Evolutionary conservation across 768 basidiomycete genomes (phyloP).

Genomic region (Kwoniella europaea): DNA sequence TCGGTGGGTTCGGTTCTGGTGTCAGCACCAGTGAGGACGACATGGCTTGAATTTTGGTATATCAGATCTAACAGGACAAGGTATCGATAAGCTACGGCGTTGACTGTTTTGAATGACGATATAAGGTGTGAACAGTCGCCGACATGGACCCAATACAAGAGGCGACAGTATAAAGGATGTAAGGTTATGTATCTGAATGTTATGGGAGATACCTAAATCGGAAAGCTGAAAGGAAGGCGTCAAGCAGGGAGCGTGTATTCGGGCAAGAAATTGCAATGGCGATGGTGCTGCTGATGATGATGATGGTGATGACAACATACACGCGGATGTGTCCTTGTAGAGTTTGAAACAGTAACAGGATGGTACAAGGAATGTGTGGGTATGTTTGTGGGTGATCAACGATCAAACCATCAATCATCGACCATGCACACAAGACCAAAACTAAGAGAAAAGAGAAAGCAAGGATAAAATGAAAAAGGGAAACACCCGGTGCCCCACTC

Average conservation of each 20-base stretch:
- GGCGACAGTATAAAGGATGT: not conserved
- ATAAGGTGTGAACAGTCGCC: not conserved
- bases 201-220: not conserved
- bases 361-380: too few species aligned
- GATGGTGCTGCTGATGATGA: not conserved
- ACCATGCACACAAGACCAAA: too few species aligned
- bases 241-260: not conserved
- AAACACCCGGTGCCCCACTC: too few species aligned
- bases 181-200: not conserved
- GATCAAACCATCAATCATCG: too few species aligned
- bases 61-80: not conserved
- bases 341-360: too few species aligned
- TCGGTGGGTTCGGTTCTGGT: not conserved
- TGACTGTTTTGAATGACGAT: not conserved
- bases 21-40: constrained; percentile 11
- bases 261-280: not conserved
- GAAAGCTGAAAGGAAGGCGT: not conserved
- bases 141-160: not conserved
- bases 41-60: constrained; percentile 1
- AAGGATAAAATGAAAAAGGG: too few species aligned
- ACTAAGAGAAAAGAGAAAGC: too few species aligned
- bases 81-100: not conserved
- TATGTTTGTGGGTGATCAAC: too few species aligned
- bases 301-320: too few species aligned
- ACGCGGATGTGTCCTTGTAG: too few species aligned